Conservation (phyloP, 371 early-diverging fungal species). For the Syncephalastrum sp. region DNA sequence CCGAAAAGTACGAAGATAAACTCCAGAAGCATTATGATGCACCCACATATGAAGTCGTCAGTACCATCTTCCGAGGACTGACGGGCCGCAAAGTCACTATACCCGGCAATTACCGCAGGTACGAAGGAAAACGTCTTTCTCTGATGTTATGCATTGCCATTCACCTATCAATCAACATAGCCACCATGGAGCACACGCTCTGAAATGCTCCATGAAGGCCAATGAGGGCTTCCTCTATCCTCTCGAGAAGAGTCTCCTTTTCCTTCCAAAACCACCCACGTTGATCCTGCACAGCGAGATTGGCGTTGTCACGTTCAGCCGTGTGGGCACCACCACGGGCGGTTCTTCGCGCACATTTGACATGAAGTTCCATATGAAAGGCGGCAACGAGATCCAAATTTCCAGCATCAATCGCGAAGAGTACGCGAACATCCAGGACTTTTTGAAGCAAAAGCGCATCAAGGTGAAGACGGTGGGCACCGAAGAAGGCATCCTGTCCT, state of each 20-base stretch:
- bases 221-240: conserved; percentile 98
- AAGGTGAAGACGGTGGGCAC: conserved; percentile 76
- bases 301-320: conserved; percentile 88
- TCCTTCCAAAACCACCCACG: conserved; percentile 95
- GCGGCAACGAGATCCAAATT: conserved; percentile 79
- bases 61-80: conserved; percentile 88
- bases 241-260: conserved; percentile 89
- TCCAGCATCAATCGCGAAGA: conserved; percentile 91
- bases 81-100: conserved; percentile 78
- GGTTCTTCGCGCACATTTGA: conserved; percentile 87
- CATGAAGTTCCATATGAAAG: conserved; percentile 85
- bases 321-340: conserved; percentile 70
- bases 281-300: conserved; percentile 89
- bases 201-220: conserved; percentile 98
- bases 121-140: background rate
- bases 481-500: conserved; percentile 59
- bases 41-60: conserved; percentile 84
- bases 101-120: conserved; percentile 64
- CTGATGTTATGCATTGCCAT: background rate
- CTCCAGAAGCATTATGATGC: conserved; percentile 90
- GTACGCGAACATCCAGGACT: conserved; percentile 78
- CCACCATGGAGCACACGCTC: conserved; percentile 74
- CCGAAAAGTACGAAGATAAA: conserved; percentile 73
- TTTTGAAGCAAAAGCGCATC: conserved; percentile 80
- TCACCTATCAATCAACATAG: conserved; percentile 23